Evolutionary conservation across 441 rosid species (phyloP).

Genomic region (Geranium incanum): DNA sequence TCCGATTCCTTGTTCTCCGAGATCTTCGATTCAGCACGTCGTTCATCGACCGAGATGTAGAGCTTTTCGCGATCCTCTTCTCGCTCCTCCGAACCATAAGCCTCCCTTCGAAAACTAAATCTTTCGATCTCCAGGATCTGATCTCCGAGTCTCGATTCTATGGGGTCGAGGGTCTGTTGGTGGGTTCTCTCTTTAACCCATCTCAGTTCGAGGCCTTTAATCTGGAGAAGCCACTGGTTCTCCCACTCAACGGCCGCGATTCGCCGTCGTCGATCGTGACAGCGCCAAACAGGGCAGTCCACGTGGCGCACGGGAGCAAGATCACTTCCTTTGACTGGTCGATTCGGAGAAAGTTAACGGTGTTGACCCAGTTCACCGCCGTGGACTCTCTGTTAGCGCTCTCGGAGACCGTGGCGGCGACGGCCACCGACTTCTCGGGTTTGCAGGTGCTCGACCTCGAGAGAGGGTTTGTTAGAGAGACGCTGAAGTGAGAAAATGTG

Average conservation of each 20-base stretch:
- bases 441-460: conserved; percentile 64
- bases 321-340: conserved; percentile 88
- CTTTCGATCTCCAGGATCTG: conserved; percentile 54
- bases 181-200: conserved; percentile 45
- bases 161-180: conserved; percentile 48
- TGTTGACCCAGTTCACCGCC: conserved; percentile 66
- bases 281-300: conserved; percentile 51
- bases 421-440: conserved; percentile 80
- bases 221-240: conserved; percentile 44
- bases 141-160: conserved; percentile 66
- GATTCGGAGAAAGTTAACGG: conserved; percentile 48
- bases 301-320: conserved; percentile 77
- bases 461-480: conserved; percentile 45
- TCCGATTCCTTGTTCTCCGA: conserved; percentile 47
- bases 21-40: conserved; percentile 34
- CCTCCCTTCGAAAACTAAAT: conserved; percentile 59
- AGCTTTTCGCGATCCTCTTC: conserved; percentile 55
- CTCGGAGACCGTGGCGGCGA: conserved; percentile 49
- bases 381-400: conserved; percentile 65
- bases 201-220: conserved; percentile 66
- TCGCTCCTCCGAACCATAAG: conserved; percentile 66
- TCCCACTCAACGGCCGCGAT: conserved; percentile 64
- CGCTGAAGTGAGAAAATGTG: conserved; percentile 57
- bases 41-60: conserved; percentile 83
- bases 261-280: conserved; percentile 53